These are phyloP conservation scores for Torulaspora franciscae DNA, from an alignment of 805 yeast species.

Conservation along the genomic window DNA sequence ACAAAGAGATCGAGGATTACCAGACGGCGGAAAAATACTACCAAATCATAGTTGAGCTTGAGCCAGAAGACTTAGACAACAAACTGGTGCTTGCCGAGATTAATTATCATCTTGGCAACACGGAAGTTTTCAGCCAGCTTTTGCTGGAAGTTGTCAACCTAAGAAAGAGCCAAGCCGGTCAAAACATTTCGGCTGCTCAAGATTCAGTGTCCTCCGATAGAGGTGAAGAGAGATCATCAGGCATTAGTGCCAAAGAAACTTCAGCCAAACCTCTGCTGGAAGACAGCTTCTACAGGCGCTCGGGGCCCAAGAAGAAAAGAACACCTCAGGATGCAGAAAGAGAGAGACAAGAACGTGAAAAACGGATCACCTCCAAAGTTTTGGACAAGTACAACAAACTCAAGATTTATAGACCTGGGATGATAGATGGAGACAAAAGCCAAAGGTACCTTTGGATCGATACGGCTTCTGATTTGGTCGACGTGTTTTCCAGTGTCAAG, in stretches of 20 bases:
- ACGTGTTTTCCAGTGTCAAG: conserved; percentile 71
- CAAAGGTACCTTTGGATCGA: conserved; percentile 79
- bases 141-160: conserved; percentile 50
- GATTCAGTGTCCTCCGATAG: conserved; percentile 1
- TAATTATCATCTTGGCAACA: conserved; percentile 58
- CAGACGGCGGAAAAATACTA: conserved; percentile 59
- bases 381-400: conserved; percentile 52
- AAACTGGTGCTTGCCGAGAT: conserved; percentile 80
- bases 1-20: conserved; percentile 65
- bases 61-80: conserved; percentile 64
- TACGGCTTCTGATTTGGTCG: conserved; percentile 74
- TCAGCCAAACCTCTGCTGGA: conserved; percentile 33
- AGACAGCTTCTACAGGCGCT: conserved; percentile 30
- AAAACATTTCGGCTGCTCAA: conserved; percentile 10
- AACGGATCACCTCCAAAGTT: conserved; percentile 53
- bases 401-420: conserved; percentile 46
- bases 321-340: conserved; percentile 35
- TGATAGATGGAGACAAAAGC: conserved; percentile 49
- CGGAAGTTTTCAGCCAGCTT: conserved; percentile 50
- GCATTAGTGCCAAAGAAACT: conserved; percentile 6
- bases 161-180: conserved; percentile 32
- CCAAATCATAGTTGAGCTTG: conserved; percentile 46
- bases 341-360: conserved; percentile 53
- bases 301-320: conserved; percentile 27
- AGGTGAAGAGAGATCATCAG: conserved; percentile 12